Evolutionary conservation across 2,329 filamentous ascomycete species (phyloP).

Genomic region (Emmonsiellopsis sp.): DNA sequence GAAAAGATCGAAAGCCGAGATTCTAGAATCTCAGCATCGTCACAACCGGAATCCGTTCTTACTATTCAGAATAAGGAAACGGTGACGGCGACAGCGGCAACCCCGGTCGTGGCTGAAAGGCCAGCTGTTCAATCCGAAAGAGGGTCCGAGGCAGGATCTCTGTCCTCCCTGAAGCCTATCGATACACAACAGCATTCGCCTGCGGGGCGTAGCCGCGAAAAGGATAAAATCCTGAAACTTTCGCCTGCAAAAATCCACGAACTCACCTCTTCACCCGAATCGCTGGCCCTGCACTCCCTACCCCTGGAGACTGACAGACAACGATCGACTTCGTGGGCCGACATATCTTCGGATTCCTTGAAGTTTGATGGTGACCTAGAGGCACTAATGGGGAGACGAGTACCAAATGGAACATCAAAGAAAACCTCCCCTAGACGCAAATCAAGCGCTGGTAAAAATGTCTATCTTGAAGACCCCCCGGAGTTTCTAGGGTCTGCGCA

Average conservation of each 20-base stretch:
- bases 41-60: not conserved
- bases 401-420: constrained; percentile 13
- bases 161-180: not conserved
- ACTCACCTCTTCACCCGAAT: constrained; percentile 45
- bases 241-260: constrained; percentile 48
- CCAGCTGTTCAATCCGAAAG: constrained; percentile 8
- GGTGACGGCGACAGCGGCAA: not conserved
- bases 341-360: constrained; percentile 3
- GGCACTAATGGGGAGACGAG: constrained; percentile 11
- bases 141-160: not conserved
- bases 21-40: not conserved
- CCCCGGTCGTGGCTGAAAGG: constrained; percentile 3
- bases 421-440: constrained; percentile 10
- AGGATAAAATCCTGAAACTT: constrained; percentile 41
- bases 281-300: constrained; percentile 41
- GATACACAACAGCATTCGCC: constrained; percentile 2
- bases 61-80: not conserved
- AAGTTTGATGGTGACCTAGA: constrained; percentile 2
- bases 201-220: constrained; percentile 17
- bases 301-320: constrained; percentile 15
- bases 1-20: not conserved
- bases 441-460: constrained; percentile 15
- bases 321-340: constrained; percentile 18
- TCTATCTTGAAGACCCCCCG: constrained; percentile 18
- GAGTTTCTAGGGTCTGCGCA: constrained; percentile 15